Evolutionary conservation across 2,329 filamentous ascomycete species (phyloP), one percentile per base, ranked within the genome.

Genomic region (Stagonosporopsis rhizophila): DNA sequence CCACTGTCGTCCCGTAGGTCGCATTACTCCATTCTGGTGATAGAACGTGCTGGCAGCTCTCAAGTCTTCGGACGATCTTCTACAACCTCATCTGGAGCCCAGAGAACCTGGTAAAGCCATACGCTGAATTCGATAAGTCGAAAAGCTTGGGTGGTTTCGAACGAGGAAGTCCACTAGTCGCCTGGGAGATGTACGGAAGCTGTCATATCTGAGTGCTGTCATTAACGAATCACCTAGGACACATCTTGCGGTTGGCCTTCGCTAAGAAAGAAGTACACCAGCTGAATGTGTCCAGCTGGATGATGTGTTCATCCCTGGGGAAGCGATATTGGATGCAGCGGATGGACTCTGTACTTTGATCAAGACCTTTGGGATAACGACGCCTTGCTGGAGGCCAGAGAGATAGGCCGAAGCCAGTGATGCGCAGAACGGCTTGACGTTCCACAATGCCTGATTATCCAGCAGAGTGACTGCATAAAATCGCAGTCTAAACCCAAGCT

Each of bases 201-300:
- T 66, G 14, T 57, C 77, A 0, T 81, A 79, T 60, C 69, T 81
- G 3, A 73, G 78, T 49, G 78, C 78, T 14, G 72, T 79, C 15
- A 78, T 81, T 59, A 75, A 78, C 49, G 79, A 82, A 59, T 70
- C 77, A 0, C 61, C 80, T 4, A 72, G 80, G 4, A 65, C 75
- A 15, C 77, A 80, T 59, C 79, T 79, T 5, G 75, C 79, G 0
- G 73, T 77, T 0, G 78, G 79, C 0, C 66, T 77, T 38, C 68
- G 66, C 5, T 62, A 81, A 3, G 75, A 75, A n/a, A 67, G 79
- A 8, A 68, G 77, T 1, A 71, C 73, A 0, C 78, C 79, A 2
- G 48, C 66, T 5, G 73, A 71, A 9, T 79, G 78, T 6, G 12
- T 50, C 2, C 11, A 35, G 1, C n/a, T 62, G 15, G 38, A 30